Evolutionary conservation across 208 protist genomes (phyloP), one percentile per base, ranked within the genome.

Genomic region (Leishmania arabica): DNA sequence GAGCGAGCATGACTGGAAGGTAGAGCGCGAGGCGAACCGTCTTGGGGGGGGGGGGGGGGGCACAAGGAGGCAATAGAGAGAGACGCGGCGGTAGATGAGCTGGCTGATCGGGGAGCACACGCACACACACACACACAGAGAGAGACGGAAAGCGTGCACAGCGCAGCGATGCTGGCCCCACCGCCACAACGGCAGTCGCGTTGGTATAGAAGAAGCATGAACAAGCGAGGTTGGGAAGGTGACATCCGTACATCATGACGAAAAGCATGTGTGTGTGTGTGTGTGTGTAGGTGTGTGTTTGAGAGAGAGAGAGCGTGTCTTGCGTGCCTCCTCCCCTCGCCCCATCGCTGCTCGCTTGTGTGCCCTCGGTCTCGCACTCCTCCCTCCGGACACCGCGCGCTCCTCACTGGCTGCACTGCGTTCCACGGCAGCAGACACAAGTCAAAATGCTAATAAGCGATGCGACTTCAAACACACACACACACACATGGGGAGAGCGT

Each of bases 201-300:
- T 53, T 53, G 49, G 15, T 13, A 19, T 17, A 19, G 49, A 53
- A 17, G 49, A 13, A 19, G 13, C 49, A 19, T 19, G 49, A 53
- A 5, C 49, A 53, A 17, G 49, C 49, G 15, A 53, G 1, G 11
- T 53, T 53, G 49, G 49, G 49, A 11, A 53, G 49, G 49, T 53
- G 13, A 11, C 15, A 53, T 53, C 49, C 49, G 2, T 53, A 9
- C 49, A 53, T 53, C 8, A 47, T 47, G 42, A 47, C 9, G 42
- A 47, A 47, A 47, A 53, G 1, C 15, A 17, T 53, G n/a, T 71
- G n/a, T 19, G 65, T 71, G 65, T 71, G 65, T 71, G 65, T 71
- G 37, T 71, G 65, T 70, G 65, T 70, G 34, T 70, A 34, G 47
- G 65, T 70, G 65, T 70, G 65, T 70, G 65, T 49, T 37, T 70